Evolutionary conservation across 179 eudicot species (phyloP).

Genomic region (Spergularia azorica): DNA sequence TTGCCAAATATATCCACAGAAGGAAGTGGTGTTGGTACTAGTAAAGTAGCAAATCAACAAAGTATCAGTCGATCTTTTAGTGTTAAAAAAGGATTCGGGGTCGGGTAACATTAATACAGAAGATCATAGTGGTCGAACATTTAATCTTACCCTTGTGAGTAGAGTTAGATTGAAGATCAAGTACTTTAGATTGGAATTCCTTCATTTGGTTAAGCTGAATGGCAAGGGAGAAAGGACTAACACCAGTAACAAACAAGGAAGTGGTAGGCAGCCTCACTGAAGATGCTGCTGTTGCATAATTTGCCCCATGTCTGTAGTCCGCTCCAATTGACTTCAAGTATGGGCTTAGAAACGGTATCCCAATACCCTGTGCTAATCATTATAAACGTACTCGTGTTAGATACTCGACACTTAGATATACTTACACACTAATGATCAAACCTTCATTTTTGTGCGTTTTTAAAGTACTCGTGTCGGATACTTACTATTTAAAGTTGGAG

Average conservation of each 20-base stretch:
- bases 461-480: too few species aligned
- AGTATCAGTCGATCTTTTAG: too few species aligned
- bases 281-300: conserved; percentile 84
- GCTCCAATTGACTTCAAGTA: conserved; percentile 81
- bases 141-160: conserved; percentile 18
- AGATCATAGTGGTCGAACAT: not conserved
- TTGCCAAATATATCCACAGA: conserved; percentile 54
- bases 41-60: not conserved
- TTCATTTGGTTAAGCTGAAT: conserved; percentile 87
- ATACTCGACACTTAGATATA: not conserved
- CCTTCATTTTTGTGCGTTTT: too few species aligned
- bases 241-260: conserved; percentile 71
- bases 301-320: conserved; percentile 73
- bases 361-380: conserved; percentile 68
- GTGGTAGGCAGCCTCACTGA: conserved; percentile 68
- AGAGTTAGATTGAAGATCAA: conserved; percentile 36
- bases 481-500: not conserved
- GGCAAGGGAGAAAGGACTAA: conserved; percentile 78
- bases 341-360: conserved; percentile 78
- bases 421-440: not conserved
- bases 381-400: not conserved
- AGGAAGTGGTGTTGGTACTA: conserved; percentile 57
- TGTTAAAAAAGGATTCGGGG: not conserved
- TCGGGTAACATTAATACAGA: not conserved
- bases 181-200: conserved; percentile 54